phyloP scores from a whole-genome alignment of 352 stramenopile genomes.

The Plasmopara viticola region DNA sequence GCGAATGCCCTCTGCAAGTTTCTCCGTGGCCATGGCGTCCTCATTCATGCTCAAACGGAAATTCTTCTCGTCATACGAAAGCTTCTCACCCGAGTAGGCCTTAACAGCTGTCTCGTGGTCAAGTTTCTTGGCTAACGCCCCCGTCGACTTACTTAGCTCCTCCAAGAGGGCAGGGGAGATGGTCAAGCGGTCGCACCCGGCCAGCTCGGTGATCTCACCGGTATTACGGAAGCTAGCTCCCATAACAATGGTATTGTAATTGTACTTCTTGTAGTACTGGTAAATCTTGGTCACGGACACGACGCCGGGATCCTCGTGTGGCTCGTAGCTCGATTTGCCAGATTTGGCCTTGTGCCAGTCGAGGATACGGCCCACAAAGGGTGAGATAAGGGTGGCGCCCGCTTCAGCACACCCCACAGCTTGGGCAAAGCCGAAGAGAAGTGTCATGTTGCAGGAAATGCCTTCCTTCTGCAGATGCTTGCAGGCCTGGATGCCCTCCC shows the following conservation, averaged over 20 bases:
- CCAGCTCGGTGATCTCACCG: slow-evolving; percentile 96
- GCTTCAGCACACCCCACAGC: slow-evolving; percentile 93
- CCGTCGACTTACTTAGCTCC: slow-evolving; percentile 77
- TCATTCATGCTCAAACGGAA: slow-evolving; percentile 99
- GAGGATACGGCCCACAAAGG: slow-evolving; percentile 94
- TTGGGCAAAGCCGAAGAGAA: slow-evolving; percentile 98
- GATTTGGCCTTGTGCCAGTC: slow-evolving; percentile 97
- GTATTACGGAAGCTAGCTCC: slow-evolving; percentile 93
- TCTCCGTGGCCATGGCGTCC: slow-evolving; percentile 96
- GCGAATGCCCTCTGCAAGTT: slow-evolving; percentile 96
- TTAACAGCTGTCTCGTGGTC: slow-evolving; percentile 59
- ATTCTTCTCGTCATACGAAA: slow-evolving; percentile 89
- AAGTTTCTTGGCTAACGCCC: slow-evolving; percentile 79
- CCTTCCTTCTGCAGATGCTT: slow-evolving; percentile 94
- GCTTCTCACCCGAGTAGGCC: slow-evolving; percentile 69
- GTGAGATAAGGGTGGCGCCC: slow-evolving; percentile 94
- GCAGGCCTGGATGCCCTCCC: slow-evolving; percentile 96
- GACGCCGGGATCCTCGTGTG: slow-evolving; percentile 96
- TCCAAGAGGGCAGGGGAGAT: slow-evolving; percentile 95
- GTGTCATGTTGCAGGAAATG: slow-evolving; percentile 98
- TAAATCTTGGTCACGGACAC: slow-evolving; percentile 96
- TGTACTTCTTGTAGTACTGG: slow-evolving; percentile 98
- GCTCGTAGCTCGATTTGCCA: slow-evolving; percentile 87
- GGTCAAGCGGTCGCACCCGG: slow-evolving; percentile 96
- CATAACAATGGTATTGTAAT: slow-evolving; percentile 95